A percentile compares a stretch with the other conserved stretches of the same genome.
Conservation (phyloP, 139 green algal species). For the Asterochloris erici region DNA sequence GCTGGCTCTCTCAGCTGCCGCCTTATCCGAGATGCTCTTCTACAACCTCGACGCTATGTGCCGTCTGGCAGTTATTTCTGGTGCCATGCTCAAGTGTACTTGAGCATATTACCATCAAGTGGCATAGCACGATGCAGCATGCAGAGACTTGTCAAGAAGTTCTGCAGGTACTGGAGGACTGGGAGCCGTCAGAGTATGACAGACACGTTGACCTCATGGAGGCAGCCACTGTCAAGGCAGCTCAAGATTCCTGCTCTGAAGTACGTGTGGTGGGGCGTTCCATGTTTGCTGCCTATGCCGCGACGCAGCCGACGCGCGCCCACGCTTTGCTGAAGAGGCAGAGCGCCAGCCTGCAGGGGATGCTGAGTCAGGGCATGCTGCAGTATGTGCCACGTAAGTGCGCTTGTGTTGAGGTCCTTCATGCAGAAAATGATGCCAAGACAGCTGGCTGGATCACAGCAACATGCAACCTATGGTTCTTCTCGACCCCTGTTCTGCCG, state of each 20-base stretch:
- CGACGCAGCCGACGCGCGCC: constrained; percentile 24
- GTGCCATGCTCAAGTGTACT: neutral
- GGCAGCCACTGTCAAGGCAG: neutral
- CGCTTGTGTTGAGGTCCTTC: too few species aligned
- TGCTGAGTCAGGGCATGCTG: constrained; percentile 38
- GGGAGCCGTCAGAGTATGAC: constrained; percentile 32
- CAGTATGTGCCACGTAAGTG: constrained; percentile 24
- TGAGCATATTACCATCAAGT: neutral
- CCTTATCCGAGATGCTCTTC: neutral
- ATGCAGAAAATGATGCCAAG: too few species aligned
- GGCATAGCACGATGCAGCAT: neutral
- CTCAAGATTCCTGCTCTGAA: constrained; percentile 41
- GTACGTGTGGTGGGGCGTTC: constrained; percentile 37
- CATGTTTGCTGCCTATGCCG: constrained; percentile 48
- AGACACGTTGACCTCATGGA: constrained; percentile 31
- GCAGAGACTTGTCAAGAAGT: neutral
- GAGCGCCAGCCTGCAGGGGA: constrained; percentile 45
- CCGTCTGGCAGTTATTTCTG: too few species aligned
- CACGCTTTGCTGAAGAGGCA: constrained; percentile 37
- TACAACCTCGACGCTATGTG: too few species aligned
- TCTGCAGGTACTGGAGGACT: constrained; percentile 44
- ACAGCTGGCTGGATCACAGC: too few species aligned
- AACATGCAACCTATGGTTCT: too few species aligned
- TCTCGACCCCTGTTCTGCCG: too few species aligned
- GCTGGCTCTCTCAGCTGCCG: neutral